A percentile compares a stretch with the other conserved stretches of the same genome.
These are phyloP conservation scores for Didymella lethalis DNA, from an alignment of 2,329 filamentous ascomycete species.

Conservation along the genomic window DNA sequence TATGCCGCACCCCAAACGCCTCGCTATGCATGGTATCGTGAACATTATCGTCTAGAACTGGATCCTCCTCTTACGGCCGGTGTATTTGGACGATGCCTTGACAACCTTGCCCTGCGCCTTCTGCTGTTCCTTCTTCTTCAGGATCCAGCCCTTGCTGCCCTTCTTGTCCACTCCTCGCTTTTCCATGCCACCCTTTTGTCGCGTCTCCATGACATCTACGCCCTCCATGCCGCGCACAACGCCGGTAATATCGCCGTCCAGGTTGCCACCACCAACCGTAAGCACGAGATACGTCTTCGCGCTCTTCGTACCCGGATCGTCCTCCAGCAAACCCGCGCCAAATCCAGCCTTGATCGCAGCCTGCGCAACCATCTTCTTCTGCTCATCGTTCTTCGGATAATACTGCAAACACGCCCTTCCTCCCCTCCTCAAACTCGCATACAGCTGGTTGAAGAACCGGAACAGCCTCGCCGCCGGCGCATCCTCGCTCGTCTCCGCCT, in stretches of 20 bases:
- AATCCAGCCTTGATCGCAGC: slow-evolving; percentile 95
- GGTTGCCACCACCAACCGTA: slow-evolving; percentile 78
- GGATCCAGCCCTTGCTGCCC: slow-evolving; percentile 83
- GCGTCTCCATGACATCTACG: slow-evolving; percentile 73
- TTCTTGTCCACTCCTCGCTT: slow-evolving; percentile 70
- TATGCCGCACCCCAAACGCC: slow-evolving; percentile 41
- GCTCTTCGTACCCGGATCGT: slow-evolving; percentile 96
- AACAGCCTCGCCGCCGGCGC: slow-evolving; percentile 78
- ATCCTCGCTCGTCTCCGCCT: slow-evolving; percentile 88
- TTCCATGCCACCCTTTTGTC: slow-evolving; percentile 61
- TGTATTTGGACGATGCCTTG: slow-evolving; percentile 91
- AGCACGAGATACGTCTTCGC: slow-evolving; percentile 95
- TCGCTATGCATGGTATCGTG: slow-evolving; percentile 46
- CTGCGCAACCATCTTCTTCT: slow-evolving; percentile 88
- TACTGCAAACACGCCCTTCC: slow-evolving; percentile 95
- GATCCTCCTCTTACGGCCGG: slow-evolving; percentile 82
- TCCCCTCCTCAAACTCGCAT: slow-evolving; percentile 81
- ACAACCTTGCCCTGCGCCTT: slow-evolving; percentile 93
- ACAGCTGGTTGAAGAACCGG: slow-evolving; percentile 92
- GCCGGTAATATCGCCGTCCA: slow-evolving; percentile 79
- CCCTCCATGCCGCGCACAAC: slow-evolving; percentile 89
- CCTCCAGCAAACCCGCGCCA: slow-evolving; percentile 91
- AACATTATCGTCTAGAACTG: slow-evolving; percentile 67
- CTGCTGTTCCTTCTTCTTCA: slow-evolving; percentile 92
- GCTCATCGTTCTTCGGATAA: slow-evolving; percentile 93